These are phyloP conservation scores for Triticum dicoccoides DNA, from an alignment of 176 grass and related monocot species.

Conservation along the genomic window DNA sequence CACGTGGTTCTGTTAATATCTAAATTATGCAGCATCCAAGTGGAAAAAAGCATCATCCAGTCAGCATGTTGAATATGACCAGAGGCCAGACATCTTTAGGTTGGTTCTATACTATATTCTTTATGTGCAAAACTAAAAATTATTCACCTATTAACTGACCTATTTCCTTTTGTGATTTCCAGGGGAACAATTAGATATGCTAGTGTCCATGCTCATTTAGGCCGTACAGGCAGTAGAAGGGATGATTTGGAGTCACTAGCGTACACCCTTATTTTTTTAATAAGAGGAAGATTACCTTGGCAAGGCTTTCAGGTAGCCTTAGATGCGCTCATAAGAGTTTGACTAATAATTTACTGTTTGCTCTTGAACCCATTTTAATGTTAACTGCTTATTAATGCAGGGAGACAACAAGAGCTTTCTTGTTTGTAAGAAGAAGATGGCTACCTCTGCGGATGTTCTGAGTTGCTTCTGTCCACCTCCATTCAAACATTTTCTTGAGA, in stretches of 20 bases:
- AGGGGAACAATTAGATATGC: conserved; percentile 94
- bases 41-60: conserved; percentile 60
- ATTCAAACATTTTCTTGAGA: conserved; percentile 82
- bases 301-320: conserved; percentile 89
- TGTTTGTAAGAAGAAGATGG: conserved; percentile 96
- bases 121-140: conserved; percentile 18
- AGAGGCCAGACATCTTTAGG: conserved; percentile 89
- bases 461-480: conserved; percentile 77
- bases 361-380: conserved; percentile 7
- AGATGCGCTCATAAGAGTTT: not conserved
- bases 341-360: not conserved
- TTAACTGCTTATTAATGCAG: conserved; percentile 40
- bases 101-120: conserved; percentile 43
- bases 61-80: conserved; percentile 84
- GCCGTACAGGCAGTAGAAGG: conserved; percentile 80
- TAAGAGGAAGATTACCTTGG: conserved; percentile 87
- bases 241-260: conserved; percentile 92
- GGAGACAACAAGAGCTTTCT: conserved; percentile 93
- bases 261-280: conserved; percentile 86
- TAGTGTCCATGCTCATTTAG: conserved; percentile 92
- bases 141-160: not conserved
- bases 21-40: conserved; percentile 67
- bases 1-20: conserved; percentile 9
- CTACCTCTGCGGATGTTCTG: conserved; percentile 61
- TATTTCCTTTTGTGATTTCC: conserved; percentile 37